These are phyloP conservation scores for Colletotrichum scovillei DNA, from an alignment of 2,329 filamentous ascomycete species.

Conservation along the genomic window DNA sequence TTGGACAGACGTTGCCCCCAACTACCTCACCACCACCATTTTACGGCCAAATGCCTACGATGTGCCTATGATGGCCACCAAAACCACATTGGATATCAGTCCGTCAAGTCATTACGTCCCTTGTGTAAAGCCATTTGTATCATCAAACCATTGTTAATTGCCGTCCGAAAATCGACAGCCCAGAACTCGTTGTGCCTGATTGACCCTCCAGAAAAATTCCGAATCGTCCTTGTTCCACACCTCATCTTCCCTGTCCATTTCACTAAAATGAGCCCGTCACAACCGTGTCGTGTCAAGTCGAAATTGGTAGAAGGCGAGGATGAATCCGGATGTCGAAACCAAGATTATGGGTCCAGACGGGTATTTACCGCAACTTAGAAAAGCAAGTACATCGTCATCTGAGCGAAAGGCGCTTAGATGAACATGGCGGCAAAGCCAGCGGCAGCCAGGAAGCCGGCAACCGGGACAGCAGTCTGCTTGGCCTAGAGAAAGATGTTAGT, in stretches of 20 bases:
- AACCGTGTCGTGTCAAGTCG: slow-evolving; percentile 14
- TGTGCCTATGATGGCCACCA: slow-evolving; percentile 4
- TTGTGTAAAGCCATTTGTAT: slow-evolving; percentile 29
- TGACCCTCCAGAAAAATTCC: slow-evolving; percentile 38
- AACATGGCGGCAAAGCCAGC: slow-evolving; percentile 61
- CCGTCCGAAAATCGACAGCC: slow-evolving; percentile 46
- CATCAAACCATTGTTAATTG: slow-evolving; percentile 37
- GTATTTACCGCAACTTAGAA: slow-evolving; percentile 53
- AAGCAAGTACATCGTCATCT: slow-evolving; percentile 27
- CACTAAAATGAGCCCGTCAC: slow-evolving; percentile 28
- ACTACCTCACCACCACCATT: background rate
- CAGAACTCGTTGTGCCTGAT: slow-evolving; percentile 46
- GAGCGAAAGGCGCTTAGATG: slow-evolving; percentile 50
- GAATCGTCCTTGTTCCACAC: slow-evolving; percentile 11
- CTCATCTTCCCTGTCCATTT: slow-evolving; percentile 21
- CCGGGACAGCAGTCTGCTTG: slow-evolving; percentile 55
- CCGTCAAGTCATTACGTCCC: slow-evolving; percentile 31
- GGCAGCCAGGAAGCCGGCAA: slow-evolving; percentile 57
- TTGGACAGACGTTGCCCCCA: background rate
- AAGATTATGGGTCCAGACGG: slow-evolving; percentile 47
- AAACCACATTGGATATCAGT: slow-evolving; percentile 6
- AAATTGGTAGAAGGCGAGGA: slow-evolving; percentile 38
- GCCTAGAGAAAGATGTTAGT: slow-evolving; percentile 19
- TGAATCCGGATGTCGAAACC: slow-evolving; percentile 29
- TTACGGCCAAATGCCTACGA: slow-evolving; percentile 1